Evolutionary conservation across 2,329 filamentous ascomycete species (phyloP), one percentile per base, ranked within the genome.

Genomic region (Dendrostoma leiphaemia): DNA sequence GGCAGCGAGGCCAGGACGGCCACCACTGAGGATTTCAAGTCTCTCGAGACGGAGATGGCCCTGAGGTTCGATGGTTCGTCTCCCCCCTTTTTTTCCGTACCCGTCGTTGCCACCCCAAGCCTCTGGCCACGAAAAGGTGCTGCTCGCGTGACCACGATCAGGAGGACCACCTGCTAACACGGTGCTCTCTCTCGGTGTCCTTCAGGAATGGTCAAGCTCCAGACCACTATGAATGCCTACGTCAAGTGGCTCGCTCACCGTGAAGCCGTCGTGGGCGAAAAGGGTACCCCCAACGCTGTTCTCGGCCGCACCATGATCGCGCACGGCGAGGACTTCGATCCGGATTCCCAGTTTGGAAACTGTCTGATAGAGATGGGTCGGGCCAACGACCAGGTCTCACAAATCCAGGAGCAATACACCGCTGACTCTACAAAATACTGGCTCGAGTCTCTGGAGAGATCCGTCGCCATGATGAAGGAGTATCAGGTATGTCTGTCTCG

Each of bases 401-500:
- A 90, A 45, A 82, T 91, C 53, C 93, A 97, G 71, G 93, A 96
- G 68, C 84, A 79, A 23, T 96, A 93, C 65, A 84, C 91, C 43
- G 79, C 83, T 31, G 83, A 89, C 64, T 88, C 91, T 59, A 95
- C 89, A 15, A 81, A 84, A 31, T 88, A 83, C 68, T 97, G 93
- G 93, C 79, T 96, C 54, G 91, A 97, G 69, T 91, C 89, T n/a
- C 77, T 96, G 21, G 93, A 97, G 70, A 81, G 91, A 61, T 95
- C 89, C 24, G 73, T 96, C 49, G 86, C 90, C 32, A 94, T 96
- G 80, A 93, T 97, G 90, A 97, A 96, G 70, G 94, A 97, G 67
- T 97, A 96, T 65, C 91, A 97, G 81, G 89, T 93, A 79, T 51
- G 81, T 69, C 19, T 28, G 15, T 13, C 24, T 13, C 15, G 34